Conservation (phyloP, 2,329 filamentous ascomycete species). For the Xylaria sp. region DNA sequence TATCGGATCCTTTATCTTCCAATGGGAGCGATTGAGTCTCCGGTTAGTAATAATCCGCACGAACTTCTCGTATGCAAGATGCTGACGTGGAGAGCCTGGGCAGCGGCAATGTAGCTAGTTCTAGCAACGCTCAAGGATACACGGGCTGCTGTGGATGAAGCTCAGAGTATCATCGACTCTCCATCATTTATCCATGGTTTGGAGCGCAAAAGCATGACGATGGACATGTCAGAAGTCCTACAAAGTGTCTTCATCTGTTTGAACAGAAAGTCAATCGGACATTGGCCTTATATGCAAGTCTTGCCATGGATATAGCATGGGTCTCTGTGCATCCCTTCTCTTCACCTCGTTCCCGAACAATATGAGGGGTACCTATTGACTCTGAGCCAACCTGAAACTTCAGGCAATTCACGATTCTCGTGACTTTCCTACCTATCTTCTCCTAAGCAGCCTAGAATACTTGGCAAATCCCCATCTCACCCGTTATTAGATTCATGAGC, state of each 20-base stretch:
- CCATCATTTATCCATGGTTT: background rate
- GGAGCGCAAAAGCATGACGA: background rate
- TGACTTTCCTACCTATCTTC: background rate
- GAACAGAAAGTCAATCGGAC: too few relatives aligned
- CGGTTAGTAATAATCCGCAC: constrained; percentile 64
- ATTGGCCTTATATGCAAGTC: background rate
- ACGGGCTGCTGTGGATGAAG: constrained; percentile 44
- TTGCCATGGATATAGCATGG: background rate
- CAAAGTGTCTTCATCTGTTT: background rate
- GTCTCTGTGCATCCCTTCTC: background rate
- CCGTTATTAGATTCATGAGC: background rate
- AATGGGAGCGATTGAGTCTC: constrained; percentile 66
- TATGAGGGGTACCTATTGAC: background rate
- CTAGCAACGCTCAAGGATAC: constrained; percentile 18
- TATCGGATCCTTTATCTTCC: constrained; percentile 77
- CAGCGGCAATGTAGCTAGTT: background rate
- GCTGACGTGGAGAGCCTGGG: constrained; percentile 11
- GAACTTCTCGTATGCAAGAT: background rate
- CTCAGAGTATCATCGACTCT: background rate
- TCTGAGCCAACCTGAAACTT: background rate
- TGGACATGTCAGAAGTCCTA: too few relatives aligned
- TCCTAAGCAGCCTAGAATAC: background rate
- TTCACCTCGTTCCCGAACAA: background rate
- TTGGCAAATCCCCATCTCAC: background rate
- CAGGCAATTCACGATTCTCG: background rate